These are phyloP conservation scores for Eucalyptus marginata DNA, from an alignment of 345 rosid species.

Conservation along the genomic window DNA sequence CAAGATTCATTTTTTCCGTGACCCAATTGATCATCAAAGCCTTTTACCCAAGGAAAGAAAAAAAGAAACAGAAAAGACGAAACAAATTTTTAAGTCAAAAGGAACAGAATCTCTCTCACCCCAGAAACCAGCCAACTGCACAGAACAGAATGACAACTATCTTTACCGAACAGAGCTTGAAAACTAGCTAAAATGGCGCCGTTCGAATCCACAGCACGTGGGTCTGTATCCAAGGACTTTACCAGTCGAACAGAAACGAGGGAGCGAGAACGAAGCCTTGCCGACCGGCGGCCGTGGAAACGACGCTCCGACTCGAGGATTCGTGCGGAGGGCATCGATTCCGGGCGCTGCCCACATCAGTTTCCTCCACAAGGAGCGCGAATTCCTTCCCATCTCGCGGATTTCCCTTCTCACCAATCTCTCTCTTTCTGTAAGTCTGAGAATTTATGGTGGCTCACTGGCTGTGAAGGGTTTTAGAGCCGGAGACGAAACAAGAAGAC, in stretches of 20 bases:
- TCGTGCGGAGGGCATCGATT: neutral
- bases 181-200: neutral
- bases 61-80: neutral
- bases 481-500: neutral
- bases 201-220: neutral
- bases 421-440: neutral
- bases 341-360: neutral
- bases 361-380: neutral
- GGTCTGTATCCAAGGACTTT: neutral
- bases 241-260: neutral
- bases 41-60: neutral
- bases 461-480: neutral
- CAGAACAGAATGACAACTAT: rapidly evolving
- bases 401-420: neutral
- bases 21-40: neutral
- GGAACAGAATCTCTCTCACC: neutral
- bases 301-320: neutral
- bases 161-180: rapidly evolving
- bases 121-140: neutral
- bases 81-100: neutral
- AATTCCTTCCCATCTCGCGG: neutral
- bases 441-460: neutral
- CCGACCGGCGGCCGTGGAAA: neutral
- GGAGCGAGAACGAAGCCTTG: neutral
- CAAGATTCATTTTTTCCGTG: neutral